phyloP scores from a whole-genome alignment of 2,329 filamentous ascomycete genomes.

The Colletotrichum gigasporum region DNA sequence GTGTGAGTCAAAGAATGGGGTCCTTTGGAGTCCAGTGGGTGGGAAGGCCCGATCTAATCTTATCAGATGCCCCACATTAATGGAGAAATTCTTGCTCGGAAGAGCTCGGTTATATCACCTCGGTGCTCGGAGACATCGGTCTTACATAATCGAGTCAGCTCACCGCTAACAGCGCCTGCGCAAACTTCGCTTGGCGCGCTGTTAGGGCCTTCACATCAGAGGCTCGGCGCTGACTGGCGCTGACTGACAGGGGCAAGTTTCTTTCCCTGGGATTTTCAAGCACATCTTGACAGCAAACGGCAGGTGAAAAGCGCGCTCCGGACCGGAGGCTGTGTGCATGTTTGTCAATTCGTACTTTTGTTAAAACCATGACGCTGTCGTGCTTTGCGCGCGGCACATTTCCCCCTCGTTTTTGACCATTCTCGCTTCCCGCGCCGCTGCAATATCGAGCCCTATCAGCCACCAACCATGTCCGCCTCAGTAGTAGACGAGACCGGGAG shows the following conservation, averaged over 20 bases:
- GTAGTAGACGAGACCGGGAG: constrained; percentile 39
- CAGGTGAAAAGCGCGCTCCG: constrained; percentile 23
- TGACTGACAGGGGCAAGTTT: constrained; percentile 29
- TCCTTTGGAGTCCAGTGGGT: constrained; percentile 1
- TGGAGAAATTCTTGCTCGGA: not conserved
- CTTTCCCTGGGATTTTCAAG: constrained; percentile 24
- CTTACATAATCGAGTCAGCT: constrained; percentile 5
- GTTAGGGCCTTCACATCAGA: not conserved
- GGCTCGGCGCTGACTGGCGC: constrained; percentile 14
- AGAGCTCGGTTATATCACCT: constrained; percentile 7
- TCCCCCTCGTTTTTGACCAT: constrained; percentile 24
- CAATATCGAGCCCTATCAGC: constrained; percentile 6
- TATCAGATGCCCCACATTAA: constrained; percentile 28
- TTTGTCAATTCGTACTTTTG: constrained; percentile 29
- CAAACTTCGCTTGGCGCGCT: accelerated
- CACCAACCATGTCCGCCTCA: constrained; percentile 28
- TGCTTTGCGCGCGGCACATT: not conserved
- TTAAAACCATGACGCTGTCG: constrained; percentile 29
- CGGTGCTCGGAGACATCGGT: constrained; percentile 14
- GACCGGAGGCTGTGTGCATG: constrained; percentile 20
- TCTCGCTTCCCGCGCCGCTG: not conserved
- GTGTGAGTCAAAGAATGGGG: constrained; percentile 28
- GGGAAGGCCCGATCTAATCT: constrained; percentile 31
- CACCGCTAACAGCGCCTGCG: not conserved
- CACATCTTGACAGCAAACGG: constrained; percentile 27